Evolutionary conservation across 2,329 filamentous ascomycete genomes (phyloP).

Genomic region (Acrocalymma vagum): DNA sequence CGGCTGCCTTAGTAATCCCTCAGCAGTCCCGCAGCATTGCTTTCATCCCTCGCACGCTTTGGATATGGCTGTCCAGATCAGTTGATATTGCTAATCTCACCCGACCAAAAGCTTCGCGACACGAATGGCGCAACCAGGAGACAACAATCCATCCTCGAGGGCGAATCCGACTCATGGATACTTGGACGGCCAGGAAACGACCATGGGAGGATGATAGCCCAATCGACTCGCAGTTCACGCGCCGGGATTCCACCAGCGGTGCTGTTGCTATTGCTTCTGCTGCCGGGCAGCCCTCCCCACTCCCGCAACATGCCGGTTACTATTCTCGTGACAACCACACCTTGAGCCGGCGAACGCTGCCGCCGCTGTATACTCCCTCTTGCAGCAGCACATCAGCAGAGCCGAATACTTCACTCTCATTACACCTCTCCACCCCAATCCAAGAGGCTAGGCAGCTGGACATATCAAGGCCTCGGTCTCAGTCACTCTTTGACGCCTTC

Average conservation of each 20-base stretch:
- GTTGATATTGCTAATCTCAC: constrained; percentile 21
- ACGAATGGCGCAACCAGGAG: constrained; percentile 35
- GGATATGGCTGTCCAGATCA: constrained; percentile 13
- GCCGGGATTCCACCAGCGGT: constrained; percentile 21
- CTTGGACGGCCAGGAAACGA: constrained; percentile 36
- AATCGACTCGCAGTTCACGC: constrained; percentile 22
- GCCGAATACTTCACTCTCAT: constrained; percentile 12
- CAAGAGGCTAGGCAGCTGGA: constrained; percentile 10
- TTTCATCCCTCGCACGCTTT: constrained; percentile 12
- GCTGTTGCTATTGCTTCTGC: constrained; percentile 12
- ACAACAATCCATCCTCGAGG: constrained; percentile 21
- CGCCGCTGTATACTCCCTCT: constrained; percentile 29
- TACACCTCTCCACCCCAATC: constrained; percentile 11
- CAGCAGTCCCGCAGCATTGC: constrained; percentile 32
- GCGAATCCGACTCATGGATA: constrained; percentile 37
- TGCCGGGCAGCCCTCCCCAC: constrained; percentile 27
- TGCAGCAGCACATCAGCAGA: constrained; percentile 24
- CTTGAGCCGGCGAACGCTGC: constrained; percentile 29
- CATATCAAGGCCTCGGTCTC: constrained; percentile 24
- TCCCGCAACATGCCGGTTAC: constrained; percentile 36
- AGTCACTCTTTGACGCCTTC: constrained; percentile 29
- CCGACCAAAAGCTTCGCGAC: constrained; percentile 17
- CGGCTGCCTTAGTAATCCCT: constrained; percentile 30
- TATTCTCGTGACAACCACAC: constrained; percentile 28
- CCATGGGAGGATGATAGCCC: constrained; percentile 38